phyloP scores from a whole-genome alignment of 169 alveolate species.

The Plasmodium fragile region DNA sequence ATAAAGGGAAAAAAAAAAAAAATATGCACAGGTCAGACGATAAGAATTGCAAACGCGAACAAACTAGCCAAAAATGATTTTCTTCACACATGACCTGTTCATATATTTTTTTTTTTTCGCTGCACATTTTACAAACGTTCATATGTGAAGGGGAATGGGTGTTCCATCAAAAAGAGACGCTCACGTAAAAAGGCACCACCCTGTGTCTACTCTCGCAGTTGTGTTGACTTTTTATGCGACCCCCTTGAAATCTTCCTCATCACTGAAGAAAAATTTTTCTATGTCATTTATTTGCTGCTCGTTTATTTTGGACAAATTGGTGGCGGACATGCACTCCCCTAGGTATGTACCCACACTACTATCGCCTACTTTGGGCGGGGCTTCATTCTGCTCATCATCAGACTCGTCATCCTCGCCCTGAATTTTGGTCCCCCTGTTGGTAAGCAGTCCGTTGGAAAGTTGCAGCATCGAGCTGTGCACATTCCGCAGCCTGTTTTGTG shows the following conservation, averaged over 20 bases:
- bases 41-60: conserved; percentile 4
- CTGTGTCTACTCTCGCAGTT: background rate
- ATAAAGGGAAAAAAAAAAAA: background rate
- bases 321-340: background rate
- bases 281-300: conserved; percentile 52
- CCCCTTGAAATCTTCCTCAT: background rate
- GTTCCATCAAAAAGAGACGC: background rate
- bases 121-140: background rate
- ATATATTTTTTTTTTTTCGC: background rate
- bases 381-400: conserved; percentile 25
- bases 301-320: background rate
- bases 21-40: background rate
- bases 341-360: background rate
- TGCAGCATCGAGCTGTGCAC: background rate
- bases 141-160: background rate
- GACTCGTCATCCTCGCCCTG: conserved; percentile 73
- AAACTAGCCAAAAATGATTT: conserved; percentile 8
- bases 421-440: conserved; percentile 52
- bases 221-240: background rate
- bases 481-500: background rate
- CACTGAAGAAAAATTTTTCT: conserved; percentile 52
- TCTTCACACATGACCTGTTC: background rate
- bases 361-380: background rate
- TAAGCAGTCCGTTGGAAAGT: background rate
- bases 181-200: background rate